A percentile compares a stretch with the other conserved stretches of the same genome.
These are phyloP conservation scores for Pyrenophora graminea DNA, from an alignment of 2,329 filamentous ascomycete genomes.

Conservation along the genomic window DNA sequence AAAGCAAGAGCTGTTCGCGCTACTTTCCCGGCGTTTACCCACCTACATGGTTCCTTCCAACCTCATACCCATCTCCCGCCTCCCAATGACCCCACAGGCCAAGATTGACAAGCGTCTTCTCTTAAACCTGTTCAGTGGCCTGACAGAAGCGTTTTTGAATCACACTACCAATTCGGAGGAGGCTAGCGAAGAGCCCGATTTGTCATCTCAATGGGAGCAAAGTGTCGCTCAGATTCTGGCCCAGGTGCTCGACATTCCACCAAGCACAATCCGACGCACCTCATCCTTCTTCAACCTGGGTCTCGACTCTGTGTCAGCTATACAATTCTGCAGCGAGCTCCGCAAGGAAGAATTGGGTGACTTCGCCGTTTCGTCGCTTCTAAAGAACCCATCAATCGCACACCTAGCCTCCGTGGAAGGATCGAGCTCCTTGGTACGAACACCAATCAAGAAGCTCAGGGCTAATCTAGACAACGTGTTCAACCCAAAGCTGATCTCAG, in stretches of 20 bases:
- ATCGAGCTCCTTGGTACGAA: not conserved
- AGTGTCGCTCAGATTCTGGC: conserved; percentile 61
- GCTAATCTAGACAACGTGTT: conserved; percentile 18
- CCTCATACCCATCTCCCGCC: conserved; percentile 68
- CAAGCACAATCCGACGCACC: conserved; percentile 60
- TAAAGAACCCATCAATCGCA: conserved; percentile 70
- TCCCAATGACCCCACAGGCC: conserved; percentile 75
- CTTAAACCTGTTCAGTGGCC: conserved; percentile 50
- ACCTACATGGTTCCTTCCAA: conserved; percentile 79
- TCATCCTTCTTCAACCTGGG: conserved; percentile 79
- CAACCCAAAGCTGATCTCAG: conserved; percentile 13
- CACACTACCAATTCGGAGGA: conserved; percentile 40
- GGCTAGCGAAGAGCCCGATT: conserved; percentile 40
- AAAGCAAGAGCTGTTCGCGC: conserved; percentile 56
- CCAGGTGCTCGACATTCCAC: conserved; percentile 53
- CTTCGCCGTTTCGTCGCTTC: conserved; percentile 68
- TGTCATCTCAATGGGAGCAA: conserved; percentile 62
- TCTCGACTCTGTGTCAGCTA: conserved; percentile 81
- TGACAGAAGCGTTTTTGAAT: conserved; percentile 56
- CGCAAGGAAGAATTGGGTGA: conserved; percentile 51
- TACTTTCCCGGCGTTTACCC: conserved; percentile 63
- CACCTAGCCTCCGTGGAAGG: conserved; percentile 54
- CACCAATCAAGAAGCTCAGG: not conserved
- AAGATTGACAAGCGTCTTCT: conserved; percentile 71
- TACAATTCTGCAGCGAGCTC: conserved; percentile 66